phyloP scores from a whole-genome alignment of 1,139 yeast genomes.

The Blastobotrys raffinosifermentans region DNA sequence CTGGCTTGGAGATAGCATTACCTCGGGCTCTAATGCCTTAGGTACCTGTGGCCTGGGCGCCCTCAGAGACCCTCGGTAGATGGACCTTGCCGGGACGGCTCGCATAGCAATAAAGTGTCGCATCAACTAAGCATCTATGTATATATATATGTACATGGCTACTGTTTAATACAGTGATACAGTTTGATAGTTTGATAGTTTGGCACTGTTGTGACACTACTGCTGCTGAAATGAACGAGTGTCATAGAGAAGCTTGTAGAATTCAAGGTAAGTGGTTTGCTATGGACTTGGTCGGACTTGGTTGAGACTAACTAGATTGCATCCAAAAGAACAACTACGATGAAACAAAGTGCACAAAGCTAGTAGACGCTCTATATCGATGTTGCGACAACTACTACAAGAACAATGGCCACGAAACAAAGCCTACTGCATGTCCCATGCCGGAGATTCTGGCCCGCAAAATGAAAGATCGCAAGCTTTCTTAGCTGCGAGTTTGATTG shows the following conservation, averaged over 20 bases:
- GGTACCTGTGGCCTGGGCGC: background rate
- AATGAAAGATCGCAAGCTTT: constrained; percentile 43
- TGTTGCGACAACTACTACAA: constrained; percentile 59
- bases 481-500: no score
- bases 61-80: constrained; percentile 2
- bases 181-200: background rate
- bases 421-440: constrained; percentile 62
- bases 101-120: constrained; percentile 4
- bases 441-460: constrained; percentile 49
- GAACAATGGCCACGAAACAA: constrained; percentile 46
- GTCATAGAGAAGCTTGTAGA: constrained; percentile 60
- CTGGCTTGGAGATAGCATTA: background rate
- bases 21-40: constrained; percentile 1
- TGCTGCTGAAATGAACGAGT: constrained; percentile 29
- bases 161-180: background rate
- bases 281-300: background rate
- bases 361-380: constrained; percentile 53
- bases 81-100: background rate
- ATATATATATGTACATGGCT: background rate
- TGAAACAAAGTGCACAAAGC: constrained; percentile 56
- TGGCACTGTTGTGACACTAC: background rate
- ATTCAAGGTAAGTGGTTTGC: constrained; percentile 43
- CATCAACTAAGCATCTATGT: background rate
- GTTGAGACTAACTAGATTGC: constrained; percentile 42
- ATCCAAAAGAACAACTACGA: constrained; percentile 48